Evolutionary conservation across 352 stramenopile species (phyloP).

Genomic region (Blastocystis sp.): DNA sequence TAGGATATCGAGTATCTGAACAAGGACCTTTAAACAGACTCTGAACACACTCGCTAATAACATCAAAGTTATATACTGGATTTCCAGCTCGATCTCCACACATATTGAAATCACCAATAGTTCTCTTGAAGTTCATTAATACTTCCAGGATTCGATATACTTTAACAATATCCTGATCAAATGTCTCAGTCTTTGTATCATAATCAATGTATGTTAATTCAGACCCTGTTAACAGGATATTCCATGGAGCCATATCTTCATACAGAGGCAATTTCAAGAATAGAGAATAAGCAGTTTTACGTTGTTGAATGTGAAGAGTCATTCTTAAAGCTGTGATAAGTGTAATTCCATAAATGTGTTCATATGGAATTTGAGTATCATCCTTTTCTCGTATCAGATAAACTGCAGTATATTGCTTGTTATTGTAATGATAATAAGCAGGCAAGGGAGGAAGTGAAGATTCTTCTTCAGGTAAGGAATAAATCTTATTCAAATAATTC

Average conservation of each 20-base stretch:
- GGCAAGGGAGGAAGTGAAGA: background rate
- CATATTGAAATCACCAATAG: constrained; percentile 64
- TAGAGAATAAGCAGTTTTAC: constrained; percentile 55
- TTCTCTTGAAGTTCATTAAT: constrained; percentile 68
- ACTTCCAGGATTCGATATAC: constrained; percentile 65
- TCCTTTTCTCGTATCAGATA: constrained; percentile 65
- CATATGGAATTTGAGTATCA: constrained; percentile 65
- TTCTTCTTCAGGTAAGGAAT: background rate
- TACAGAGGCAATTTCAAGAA: constrained; percentile 67
- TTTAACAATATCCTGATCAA: constrained; percentile 64
- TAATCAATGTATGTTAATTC: constrained; percentile 68
- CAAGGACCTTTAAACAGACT: constrained; percentile 62
- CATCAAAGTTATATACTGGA: constrained; percentile 63
- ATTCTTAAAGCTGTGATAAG: constrained; percentile 66
- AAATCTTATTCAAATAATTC: background rate
- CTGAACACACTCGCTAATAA: constrained; percentile 65
- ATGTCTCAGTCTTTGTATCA: constrained; percentile 65
- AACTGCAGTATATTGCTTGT: constrained; percentile 49
- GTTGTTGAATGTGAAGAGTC: constrained; percentile 56
- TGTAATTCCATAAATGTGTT: constrained; percentile 65
- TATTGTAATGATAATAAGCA: constrained; percentile 40
- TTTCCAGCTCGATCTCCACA: constrained; percentile 56
- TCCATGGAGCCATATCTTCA: constrained; percentile 69
- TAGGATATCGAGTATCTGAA: constrained; percentile 59
- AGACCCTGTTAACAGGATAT: constrained; percentile 65